Percentiles rank a stretch among this genome's conserved stretches.
Evolutionary conservation across 176 grass and related monocot genomes (phyloP).

Genomic region (Bolboschoenus planiculmis): DNA sequence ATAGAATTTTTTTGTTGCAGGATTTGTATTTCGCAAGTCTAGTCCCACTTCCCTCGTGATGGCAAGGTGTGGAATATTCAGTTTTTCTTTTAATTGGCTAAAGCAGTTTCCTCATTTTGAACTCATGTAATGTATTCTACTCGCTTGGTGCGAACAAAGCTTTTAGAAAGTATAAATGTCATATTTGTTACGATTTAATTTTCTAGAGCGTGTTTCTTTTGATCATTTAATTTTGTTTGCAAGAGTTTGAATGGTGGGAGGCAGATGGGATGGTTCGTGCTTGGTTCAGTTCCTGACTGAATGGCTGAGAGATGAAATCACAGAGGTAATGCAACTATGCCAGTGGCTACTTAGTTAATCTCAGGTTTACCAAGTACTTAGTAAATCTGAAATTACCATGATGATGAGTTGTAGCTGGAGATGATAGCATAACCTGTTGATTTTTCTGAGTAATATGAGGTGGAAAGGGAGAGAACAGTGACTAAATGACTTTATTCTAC

Average conservation of each 20-base stretch:
- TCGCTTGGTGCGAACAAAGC: slow-evolving; percentile 36
- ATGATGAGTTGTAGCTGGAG: background rate
- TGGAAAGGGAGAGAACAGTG: background rate
- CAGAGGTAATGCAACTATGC: slow-evolving; percentile 21
- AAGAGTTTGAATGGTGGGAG: slow-evolving; percentile 70
- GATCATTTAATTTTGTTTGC: slow-evolving; percentile 76
- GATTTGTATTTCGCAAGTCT: slow-evolving; percentile 41
- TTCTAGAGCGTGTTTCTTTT: slow-evolving; percentile 50
- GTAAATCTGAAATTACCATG: slow-evolving; percentile 4
- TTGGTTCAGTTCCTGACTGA: slow-evolving; percentile 8
- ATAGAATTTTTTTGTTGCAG: slow-evolving; percentile 36
- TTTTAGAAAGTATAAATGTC: slow-evolving; percentile 37
- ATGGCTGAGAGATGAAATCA: slow-evolving; percentile 13
- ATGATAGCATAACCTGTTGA: background rate
- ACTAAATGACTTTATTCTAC: background rate
- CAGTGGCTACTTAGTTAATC: slow-evolving; percentile 12
- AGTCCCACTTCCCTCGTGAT: slow-evolving; percentile 28
- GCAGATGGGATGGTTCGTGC: slow-evolving; percentile 9
- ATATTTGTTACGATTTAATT: slow-evolving; percentile 24
- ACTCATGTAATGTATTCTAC: slow-evolving; percentile 52
- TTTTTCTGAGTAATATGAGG: slow-evolving; percentile 1
- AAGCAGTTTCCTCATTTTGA: slow-evolving; percentile 40
- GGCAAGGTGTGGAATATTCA: slow-evolving; percentile 63
- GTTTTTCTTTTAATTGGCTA: slow-evolving; percentile 43
- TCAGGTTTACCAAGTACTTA: slow-evolving; percentile 9